These are phyloP conservation scores for Coniosporium tulheliwenetii DNA, from an alignment of 2,329 filamentous ascomycete genomes.

Conservation along the genomic window DNA sequence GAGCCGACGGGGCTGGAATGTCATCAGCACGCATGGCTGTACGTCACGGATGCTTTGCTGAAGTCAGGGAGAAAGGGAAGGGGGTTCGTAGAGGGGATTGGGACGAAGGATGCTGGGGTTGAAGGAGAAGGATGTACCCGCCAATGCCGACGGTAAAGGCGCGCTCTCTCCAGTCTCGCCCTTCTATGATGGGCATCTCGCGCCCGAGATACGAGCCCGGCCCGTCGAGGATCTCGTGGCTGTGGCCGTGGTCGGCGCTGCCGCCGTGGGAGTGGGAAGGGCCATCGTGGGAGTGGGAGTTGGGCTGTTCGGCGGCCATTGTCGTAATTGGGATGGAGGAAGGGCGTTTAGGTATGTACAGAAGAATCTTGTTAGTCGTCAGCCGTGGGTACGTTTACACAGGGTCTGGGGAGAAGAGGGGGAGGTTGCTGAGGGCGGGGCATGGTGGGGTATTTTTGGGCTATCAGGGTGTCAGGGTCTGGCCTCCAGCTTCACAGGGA, in stretches of 20 bases:
- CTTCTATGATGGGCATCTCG: conserved; percentile 87
- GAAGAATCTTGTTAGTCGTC: too few species aligned
- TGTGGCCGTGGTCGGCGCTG: conserved; percentile 72
- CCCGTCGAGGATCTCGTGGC: conserved; percentile 86
- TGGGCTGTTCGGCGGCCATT: not conserved
- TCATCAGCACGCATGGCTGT: not conserved
- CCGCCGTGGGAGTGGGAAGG: conserved; percentile 19
- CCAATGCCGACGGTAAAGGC: conserved; percentile 97
- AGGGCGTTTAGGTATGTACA: too few species aligned
- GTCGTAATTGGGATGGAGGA: too few species aligned
- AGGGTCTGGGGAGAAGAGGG: too few species aligned
- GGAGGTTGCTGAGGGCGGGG: too few species aligned
- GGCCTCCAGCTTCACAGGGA: too few species aligned
- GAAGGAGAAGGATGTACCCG: conserved; percentile 45
- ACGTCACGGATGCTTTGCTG: too few species aligned
- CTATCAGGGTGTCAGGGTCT: too few species aligned
- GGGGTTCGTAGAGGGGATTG: not conserved
- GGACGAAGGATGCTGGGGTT: not conserved
- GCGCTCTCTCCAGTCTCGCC: conserved; percentile 71
- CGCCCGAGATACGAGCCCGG: conserved; percentile 80
- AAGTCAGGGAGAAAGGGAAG: too few species aligned
- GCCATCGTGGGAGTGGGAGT: conserved; percentile 33
- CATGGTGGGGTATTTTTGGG: too few species aligned
- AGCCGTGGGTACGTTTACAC: too few species aligned
- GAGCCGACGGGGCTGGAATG: conserved; percentile 86